Evolutionary conservation across 2,329 filamentous ascomycete genomes (phyloP), one percentile per base, ranked within the genome.

Genomic region (Trichoderma breve): DNA sequence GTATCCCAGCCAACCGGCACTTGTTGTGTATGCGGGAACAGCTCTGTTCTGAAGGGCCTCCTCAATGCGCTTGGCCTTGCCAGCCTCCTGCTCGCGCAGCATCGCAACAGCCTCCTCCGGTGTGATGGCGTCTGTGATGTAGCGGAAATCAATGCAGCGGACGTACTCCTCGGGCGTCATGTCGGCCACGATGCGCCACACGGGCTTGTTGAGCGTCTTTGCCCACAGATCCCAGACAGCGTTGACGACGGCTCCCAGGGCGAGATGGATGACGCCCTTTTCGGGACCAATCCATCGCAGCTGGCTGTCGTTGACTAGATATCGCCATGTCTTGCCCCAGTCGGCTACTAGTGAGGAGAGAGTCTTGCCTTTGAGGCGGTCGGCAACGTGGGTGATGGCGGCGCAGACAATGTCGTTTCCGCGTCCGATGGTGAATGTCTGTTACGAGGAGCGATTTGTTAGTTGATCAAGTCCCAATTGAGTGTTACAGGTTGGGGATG

Each of bases 151-250:
- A 80, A 98, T 95, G 83, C 94, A 95, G 72, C 86, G 83, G 66
- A 97, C 94, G 66, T 97, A 89, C 83, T 97, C 91, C 82, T 96
- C 92, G 1, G 94, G 93, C 4, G 87, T 91, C 93, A 97, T 97
- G 76, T 97, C 94, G 12, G 92, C 92, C 28, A 98, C 92, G 74
- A 98, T 91, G 72, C 90, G 88, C 95, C 94, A 97, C 15, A 97
- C 93, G 4, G 94, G 95, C 85, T 97, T 97, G 75, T 88, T 87
- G 43, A 96, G 88, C 2, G 88, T 88, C 84, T 97, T 97, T 70
- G 93, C 94, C 94, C 94, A 97, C n/a, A 97, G 88, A 81, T 97
- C 94, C 94, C 94, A 97, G 77, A 97, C 86, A 18, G 94, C 94
- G 81, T 97, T 97, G 77, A 97, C 93, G 18, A 97, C 92, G 57